phyloP scores from a whole-genome alignment of 805 yeast genomes.

The Pichia sporocuriosa region DNA sequence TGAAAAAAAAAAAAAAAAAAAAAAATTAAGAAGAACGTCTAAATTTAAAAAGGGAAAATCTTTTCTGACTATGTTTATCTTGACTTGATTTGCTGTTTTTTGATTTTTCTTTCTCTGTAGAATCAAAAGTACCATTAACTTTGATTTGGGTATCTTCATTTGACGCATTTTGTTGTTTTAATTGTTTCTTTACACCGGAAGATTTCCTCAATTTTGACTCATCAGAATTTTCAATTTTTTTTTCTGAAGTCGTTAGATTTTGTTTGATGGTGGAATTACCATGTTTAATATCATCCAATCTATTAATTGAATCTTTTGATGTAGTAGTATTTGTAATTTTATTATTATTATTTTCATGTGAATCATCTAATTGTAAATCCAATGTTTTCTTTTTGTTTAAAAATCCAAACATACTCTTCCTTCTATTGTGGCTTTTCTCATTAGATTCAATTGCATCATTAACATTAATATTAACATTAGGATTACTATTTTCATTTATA shows the following conservation, averaged over 20 bases:
- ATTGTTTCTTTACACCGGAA: too few species aligned
- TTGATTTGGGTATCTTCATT: background rate
- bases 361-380: too few species aligned
- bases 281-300: too few species aligned
- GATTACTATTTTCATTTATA: background rate
- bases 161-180: too few species aligned
- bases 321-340: background rate
- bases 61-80: background rate
- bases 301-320: too few species aligned
- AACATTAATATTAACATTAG: background rate
- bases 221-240: background rate
- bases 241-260: too few species aligned
- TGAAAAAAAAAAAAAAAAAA: background rate
- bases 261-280: too few species aligned
- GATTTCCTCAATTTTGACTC: background rate
- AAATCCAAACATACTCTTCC: conserved; percentile 6
- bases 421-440: too few species aligned
- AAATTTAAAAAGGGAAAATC: conserved; percentile 10
- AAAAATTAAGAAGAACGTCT: background rate
- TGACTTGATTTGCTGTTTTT: background rate
- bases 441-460: too few species aligned
- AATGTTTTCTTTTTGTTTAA: conserved; percentile 2
- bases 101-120: background rate
- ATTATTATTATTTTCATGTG: too few species aligned
- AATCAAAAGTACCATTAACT: background rate